A percentile compares a stretch with the other conserved stretches of the same genome.
phyloP scores from a whole-genome alignment of 306 rosid genomes.

The Mucuna pruriens region DNA sequence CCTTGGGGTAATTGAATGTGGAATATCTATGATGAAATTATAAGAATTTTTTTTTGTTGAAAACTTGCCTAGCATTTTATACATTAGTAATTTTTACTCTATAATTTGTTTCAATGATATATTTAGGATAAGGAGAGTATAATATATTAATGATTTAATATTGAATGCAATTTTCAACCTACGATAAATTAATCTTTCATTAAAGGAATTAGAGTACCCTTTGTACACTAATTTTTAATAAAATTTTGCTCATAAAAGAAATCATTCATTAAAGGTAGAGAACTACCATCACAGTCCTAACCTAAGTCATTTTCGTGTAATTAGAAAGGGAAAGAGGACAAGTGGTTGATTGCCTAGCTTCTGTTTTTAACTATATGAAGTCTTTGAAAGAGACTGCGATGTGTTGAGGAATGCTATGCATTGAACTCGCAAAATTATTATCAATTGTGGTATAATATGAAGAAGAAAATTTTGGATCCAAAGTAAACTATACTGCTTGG shows the following conservation, averaged over 20 bases:
- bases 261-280: not conserved
- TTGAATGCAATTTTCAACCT: not conserved
- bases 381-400: not conserved
- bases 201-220: not conserved
- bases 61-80: not conserved
- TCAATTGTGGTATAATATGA: not conserved
- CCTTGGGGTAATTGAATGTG: not conserved
- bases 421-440: not conserved
- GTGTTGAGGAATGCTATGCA: not conserved
- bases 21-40: not conserved
- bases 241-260: not conserved
- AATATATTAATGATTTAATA: not conserved
- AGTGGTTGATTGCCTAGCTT: conserved; percentile 24
- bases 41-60: not conserved
- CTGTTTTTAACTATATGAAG: not conserved
- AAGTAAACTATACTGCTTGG: not conserved
- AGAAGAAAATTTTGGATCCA: not conserved
- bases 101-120: not conserved
- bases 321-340: conserved; percentile 7
- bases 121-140: not conserved
- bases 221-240: not conserved
- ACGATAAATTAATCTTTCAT: not conserved
- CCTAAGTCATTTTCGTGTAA: conserved; percentile 9
- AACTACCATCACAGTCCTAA: not conserved
- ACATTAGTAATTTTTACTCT: not conserved